phyloP scores from a whole-genome alignment of 2,329 filamentous ascomycete species.

The Fusarium irregulare region DNA sequence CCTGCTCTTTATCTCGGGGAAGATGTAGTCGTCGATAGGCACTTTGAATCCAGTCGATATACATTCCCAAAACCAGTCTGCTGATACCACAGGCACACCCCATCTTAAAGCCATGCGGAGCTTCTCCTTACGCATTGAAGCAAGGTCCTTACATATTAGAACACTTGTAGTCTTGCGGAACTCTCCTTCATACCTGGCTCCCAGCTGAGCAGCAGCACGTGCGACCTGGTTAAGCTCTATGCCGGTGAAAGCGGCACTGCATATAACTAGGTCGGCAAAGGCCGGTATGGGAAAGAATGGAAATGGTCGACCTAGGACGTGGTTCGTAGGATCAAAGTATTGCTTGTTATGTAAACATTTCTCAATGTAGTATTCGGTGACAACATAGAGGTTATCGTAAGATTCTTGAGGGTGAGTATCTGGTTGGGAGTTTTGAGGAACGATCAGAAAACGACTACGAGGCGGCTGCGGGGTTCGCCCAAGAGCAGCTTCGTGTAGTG shows the following conservation, averaged over 20 bases:
- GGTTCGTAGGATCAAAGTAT: conserved; percentile 74
- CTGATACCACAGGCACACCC: conserved; percentile 82
- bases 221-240: conserved; percentile 88
- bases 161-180: conserved; percentile 79
- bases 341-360: conserved; percentile 82
- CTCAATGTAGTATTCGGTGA: conserved; percentile 96
- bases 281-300: conserved; percentile 74
- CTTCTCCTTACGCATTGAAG: conserved; percentile 76
- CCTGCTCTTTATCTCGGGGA: conserved; percentile 57
- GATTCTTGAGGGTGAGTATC: conserved; percentile 56
- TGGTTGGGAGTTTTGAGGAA: conserved; percentile 63
- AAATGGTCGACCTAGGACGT: conserved; percentile 83
- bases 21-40: conserved; percentile 60
- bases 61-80: conserved; percentile 87
- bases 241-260: conserved; percentile 83
- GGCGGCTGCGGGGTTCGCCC: conserved; percentile 46
- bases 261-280: conserved; percentile 77
- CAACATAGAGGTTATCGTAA: conserved; percentile 59
- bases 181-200: conserved; percentile 83
- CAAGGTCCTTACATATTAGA: conserved; percentile 75
- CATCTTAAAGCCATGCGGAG: conserved; percentile 79
- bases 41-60: conserved; percentile 67
- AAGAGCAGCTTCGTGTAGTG: conserved; percentile 56
- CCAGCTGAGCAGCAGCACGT: conserved; percentile 79
- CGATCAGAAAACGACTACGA: conserved; percentile 62